Evolutionary conservation across 2,329 filamentous ascomycete species (phyloP).

Genomic region (Aspergillus versicolor): DNA sequence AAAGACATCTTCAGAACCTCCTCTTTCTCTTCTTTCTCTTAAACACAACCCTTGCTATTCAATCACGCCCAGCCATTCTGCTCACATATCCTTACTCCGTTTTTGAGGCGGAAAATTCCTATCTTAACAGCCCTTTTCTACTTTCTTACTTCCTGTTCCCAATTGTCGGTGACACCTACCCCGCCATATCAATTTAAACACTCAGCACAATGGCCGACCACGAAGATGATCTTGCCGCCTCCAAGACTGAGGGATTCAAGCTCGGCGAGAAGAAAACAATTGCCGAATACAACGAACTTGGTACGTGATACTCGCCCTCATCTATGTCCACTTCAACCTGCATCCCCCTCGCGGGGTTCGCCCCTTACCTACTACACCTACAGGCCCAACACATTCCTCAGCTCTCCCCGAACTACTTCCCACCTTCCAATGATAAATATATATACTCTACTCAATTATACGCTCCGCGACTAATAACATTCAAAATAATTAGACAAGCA

Average conservation of each 20-base stretch:
- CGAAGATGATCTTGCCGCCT: slow-evolving; percentile 79
- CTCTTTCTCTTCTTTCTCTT: background rate
- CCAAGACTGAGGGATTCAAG: slow-evolving; percentile 95
- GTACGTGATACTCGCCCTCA: slow-evolving; percentile 52
- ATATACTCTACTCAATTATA: background rate
- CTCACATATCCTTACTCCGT: background rate
- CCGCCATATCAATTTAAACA: slow-evolving; percentile 15
- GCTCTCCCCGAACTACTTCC: background rate
- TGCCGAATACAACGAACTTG: slow-evolving; percentile 90
- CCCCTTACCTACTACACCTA: slow-evolving; percentile 4
- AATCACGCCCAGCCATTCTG: background rate
- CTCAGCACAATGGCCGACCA: slow-evolving; percentile 63
- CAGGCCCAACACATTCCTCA: background rate
- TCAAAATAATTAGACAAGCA: slow-evolving; percentile 54
- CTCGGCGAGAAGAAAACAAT: slow-evolving; percentile 98
- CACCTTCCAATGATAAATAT: background rate
- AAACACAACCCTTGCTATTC: background rate
- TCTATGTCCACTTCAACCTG: background rate
- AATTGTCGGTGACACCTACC: slow-evolving; percentile 16
- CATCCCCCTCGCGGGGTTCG: slow-evolving; percentile 11
- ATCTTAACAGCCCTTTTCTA: background rate
- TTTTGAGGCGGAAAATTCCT: background rate
- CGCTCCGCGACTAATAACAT: slow-evolving; percentile 19
- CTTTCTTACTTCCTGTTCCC: background rate
- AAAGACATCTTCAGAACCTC: background rate